Evolutionary conservation across 495 filamentous ascomycete genomes (phyloP).

Genomic region (Penicillium coffeae): DNA sequence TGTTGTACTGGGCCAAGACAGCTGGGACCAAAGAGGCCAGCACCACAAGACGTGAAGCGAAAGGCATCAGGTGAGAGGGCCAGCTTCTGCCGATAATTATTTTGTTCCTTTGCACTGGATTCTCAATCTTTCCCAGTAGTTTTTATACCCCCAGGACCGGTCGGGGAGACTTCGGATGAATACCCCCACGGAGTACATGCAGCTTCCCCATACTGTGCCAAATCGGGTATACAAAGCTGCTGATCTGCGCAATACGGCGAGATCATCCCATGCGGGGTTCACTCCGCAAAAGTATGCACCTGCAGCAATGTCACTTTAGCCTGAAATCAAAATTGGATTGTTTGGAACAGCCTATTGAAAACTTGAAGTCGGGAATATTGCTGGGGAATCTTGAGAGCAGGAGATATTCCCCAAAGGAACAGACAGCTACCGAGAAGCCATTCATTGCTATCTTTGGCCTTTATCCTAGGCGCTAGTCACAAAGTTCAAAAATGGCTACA

Average conservation of each 20-base stretch:
- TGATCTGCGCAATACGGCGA: slow-evolving; percentile 14
- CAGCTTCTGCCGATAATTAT: neutral
- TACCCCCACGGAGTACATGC: slow-evolving; percentile 3
- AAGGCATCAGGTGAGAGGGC: slow-evolving; percentile 9
- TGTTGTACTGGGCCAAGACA: slow-evolving; percentile 25
- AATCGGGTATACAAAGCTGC: slow-evolving; percentile 21
- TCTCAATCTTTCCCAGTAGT: neutral
- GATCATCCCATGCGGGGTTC: neutral
- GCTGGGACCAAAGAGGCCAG: slow-evolving; percentile 28
- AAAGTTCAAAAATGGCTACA: no score
- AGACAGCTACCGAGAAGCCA: no score
- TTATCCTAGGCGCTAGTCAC: no score
- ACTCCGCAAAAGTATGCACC: slow-evolving; percentile 18
- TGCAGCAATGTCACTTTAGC: slow-evolving; percentile 14
- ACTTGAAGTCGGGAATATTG: no score
- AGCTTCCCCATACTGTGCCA: slow-evolving; percentile 9
- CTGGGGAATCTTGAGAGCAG: no score
- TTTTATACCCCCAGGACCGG: slow-evolving; percentile 6
- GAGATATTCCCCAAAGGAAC: no score
- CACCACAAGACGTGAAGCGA: slow-evolving; percentile 15
- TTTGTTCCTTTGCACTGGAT: neutral
- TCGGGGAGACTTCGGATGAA: slow-evolving; percentile 5
- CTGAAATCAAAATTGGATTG: no score
- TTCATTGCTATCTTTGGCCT: no score
- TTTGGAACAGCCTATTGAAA: no score